Conservation (phyloP, 352 stramenopile species). For the Pythium utonaiense region DNA sequence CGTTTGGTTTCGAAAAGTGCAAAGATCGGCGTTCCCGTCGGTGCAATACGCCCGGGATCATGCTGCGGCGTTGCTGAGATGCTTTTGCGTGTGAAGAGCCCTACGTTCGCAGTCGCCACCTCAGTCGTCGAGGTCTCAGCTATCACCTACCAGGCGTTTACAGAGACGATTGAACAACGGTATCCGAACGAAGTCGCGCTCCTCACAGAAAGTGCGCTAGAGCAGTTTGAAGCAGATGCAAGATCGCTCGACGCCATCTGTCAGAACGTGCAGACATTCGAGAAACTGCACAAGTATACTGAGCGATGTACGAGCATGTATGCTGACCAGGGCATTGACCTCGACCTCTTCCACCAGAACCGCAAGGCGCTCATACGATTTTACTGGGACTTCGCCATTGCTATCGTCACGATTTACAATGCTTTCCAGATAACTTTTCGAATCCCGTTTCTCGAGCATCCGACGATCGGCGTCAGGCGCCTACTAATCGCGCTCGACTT, state of each 20-base stretch:
- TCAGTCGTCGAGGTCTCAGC: conserved; percentile 52
- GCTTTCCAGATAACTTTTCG: conserved; percentile 68
- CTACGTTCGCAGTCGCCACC: conserved; percentile 43
- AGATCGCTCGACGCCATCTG: conserved; percentile 45
- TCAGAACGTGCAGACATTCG: conserved; percentile 40
- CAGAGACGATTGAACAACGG: conserved; percentile 38
- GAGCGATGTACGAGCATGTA: conserved; percentile 65
- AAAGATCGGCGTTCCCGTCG: conserved; percentile 35
- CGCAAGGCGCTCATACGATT: conserved; percentile 52
- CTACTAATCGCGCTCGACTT: conserved; percentile 39
- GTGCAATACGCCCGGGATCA: conserved; percentile 46
- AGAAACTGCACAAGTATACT: conserved; percentile 43
- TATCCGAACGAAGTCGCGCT: conserved; percentile 43
- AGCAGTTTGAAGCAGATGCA: conserved; percentile 47
- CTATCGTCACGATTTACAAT: conserved; percentile 60
- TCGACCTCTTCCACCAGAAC: conserved; percentile 34
- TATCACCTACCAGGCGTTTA: conserved; percentile 46
- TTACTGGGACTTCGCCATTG: conserved; percentile 59
- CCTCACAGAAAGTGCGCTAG: conserved; percentile 34
- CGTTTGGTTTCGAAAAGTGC: conserved; percentile 23
- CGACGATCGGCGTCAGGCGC: conserved; percentile 14
- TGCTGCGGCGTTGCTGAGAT: conserved; percentile 68
- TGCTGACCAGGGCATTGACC: conserved; percentile 33
- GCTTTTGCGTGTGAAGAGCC: conserved; percentile 51
- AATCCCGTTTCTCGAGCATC: conserved; percentile 53